phyloP scores from a whole-genome alignment of 805 yeast species.

The Cyberlindnera euphorbiiphila region DNA sequence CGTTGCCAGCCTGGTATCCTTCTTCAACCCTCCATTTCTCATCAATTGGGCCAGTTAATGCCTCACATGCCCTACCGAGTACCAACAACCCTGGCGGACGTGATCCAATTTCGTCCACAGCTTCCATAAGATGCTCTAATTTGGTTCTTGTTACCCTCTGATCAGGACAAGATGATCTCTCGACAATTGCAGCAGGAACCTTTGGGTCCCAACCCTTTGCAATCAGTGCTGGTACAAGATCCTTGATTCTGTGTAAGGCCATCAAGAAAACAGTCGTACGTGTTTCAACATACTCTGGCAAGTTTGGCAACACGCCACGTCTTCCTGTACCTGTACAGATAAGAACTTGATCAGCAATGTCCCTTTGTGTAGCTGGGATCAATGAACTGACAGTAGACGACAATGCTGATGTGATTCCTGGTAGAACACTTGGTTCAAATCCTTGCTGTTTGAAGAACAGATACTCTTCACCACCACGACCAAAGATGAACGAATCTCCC shows the following conservation, averaged over 20 bases:
- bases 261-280: slow-evolving; percentile 86
- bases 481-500: slow-evolving; percentile 96
- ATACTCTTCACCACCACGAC: slow-evolving; percentile 94
- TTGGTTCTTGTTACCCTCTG: slow-evolving; percentile 80
- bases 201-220: slow-evolving; percentile 61
- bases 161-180: slow-evolving; percentile 90
- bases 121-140: slow-evolving; percentile 61
- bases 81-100: slow-evolving; percentile 91
- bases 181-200: slow-evolving; percentile 81
- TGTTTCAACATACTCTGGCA: slow-evolving; percentile 68
- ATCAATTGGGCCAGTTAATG: slow-evolving; percentile 28
- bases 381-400: slow-evolving; percentile 80
- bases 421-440: slow-evolving; percentile 66
- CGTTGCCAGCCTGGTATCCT: slow-evolving; percentile 29
- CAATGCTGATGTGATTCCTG: slow-evolving; percentile 87
- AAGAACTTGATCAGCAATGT: slow-evolving; percentile 86
- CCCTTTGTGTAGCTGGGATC: slow-evolving; percentile 90
- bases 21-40: slow-evolving; percentile 33
- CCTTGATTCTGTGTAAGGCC: slow-evolving; percentile 73
- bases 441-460: slow-evolving; percentile 66
- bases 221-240: slow-evolving; percentile 49
- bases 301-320: slow-evolving; percentile 71
- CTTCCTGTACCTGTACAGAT: slow-evolving; percentile 95
- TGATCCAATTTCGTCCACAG: slow-evolving; percentile 73
- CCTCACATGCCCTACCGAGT: slow-evolving; percentile 74